These are phyloP conservation scores for Aureobasidium melanogenum DNA, from an alignment of 2,329 filamentous ascomycete genomes.

Conservation along the genomic window DNA sequence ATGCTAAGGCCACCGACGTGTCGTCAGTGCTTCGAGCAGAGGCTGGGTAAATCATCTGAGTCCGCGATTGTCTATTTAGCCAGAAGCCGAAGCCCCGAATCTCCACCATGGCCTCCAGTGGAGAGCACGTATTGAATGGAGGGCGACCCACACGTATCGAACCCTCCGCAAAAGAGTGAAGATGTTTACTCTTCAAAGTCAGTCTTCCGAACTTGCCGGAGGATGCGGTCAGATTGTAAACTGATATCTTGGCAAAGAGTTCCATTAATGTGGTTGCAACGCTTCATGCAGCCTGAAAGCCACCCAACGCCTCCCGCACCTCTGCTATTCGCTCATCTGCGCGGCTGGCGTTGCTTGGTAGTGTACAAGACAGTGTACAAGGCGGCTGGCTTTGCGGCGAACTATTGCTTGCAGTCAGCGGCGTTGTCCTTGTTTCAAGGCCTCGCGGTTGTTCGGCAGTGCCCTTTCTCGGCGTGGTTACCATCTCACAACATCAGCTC, in stretches of 20 bases:
- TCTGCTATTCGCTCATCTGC: background rate
- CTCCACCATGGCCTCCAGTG: background rate
- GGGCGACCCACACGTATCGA: background rate
- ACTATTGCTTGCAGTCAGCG: background rate
- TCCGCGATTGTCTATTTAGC: constrained; percentile 2
- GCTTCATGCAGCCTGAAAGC: constrained; percentile 7
- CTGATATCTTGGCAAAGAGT: background rate
- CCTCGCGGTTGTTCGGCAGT: background rate
- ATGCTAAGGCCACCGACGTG: background rate
- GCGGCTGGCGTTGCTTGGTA: constrained; percentile 6
- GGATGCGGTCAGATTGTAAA: background rate
- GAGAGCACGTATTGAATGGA: background rate
- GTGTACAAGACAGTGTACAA: background rate
- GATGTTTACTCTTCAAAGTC: background rate
- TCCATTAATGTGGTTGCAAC: background rate
- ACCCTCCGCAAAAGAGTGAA: background rate
- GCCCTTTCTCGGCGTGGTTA: background rate
- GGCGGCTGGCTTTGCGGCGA: background rate
- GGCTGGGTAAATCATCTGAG: background rate
- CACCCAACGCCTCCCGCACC: background rate
- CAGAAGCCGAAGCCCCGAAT: background rate
- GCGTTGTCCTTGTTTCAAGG: background rate
- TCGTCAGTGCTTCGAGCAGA: background rate
- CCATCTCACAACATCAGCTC: background rate
- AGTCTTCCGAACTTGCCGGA: background rate